Conservation (phyloP, 2,329 filamentous ascomycete species). For the Aspergillus sp. region DNA sequence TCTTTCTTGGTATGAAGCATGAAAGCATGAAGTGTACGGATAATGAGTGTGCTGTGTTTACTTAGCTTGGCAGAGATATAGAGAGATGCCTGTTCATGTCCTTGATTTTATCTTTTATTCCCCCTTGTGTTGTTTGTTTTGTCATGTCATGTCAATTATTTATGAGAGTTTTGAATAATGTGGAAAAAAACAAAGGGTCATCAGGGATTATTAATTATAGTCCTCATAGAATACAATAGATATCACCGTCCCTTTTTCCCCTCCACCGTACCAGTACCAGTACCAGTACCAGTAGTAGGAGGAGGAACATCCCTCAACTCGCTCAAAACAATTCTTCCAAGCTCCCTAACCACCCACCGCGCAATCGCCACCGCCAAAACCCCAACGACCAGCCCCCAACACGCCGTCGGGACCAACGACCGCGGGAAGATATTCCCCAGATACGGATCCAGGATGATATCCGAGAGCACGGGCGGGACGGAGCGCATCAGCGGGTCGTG, state of each 20-base stretch:
- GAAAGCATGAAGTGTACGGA: background rate
- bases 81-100: background rate
- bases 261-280: background rate
- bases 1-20: background rate
- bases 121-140: background rate
- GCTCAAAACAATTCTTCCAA: slow-evolving; percentile 15
- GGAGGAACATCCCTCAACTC: background rate
- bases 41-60: background rate
- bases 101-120: background rate
- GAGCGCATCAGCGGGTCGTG: slow-evolving; percentile 65
- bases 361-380: slow-evolving; percentile 42
- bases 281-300: background rate
- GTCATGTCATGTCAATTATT: background rate
- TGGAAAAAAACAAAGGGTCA: no score
- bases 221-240: background rate
- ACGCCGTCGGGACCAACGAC: slow-evolving; percentile 64
- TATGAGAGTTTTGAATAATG: background rate
- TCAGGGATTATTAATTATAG: no score
- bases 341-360: slow-evolving; percentile 17
- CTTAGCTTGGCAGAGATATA: background rate
- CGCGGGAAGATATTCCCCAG: slow-evolving; percentile 68
- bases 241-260: background rate
- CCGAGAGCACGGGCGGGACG: slow-evolving; percentile 66
- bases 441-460: slow-evolving; percentile 80
- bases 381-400: slow-evolving; percentile 59